These are phyloP conservation scores for Astrocystis sublimbata DNA, from an alignment of 495 filamentous ascomycete genomes.

Conservation along the genomic window DNA sequence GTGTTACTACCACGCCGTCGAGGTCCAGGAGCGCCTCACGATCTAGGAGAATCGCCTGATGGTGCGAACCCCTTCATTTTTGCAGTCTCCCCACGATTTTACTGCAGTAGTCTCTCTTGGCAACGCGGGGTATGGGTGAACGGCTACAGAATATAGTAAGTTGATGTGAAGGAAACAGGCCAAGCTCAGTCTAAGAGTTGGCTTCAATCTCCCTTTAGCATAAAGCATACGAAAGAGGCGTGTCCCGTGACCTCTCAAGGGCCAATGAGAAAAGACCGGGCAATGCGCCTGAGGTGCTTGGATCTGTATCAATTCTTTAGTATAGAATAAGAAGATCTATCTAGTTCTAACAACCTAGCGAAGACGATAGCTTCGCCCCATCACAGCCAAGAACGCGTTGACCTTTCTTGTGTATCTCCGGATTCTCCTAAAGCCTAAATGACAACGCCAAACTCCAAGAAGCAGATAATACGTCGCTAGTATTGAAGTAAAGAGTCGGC, in stretches of 20 bases:
- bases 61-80: background rate
- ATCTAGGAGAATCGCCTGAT: background rate
- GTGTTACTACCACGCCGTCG: background rate
- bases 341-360: background rate
- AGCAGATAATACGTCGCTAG: background rate
- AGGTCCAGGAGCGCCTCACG: background rate
- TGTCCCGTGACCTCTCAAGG: background rate
- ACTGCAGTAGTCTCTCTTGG: background rate
- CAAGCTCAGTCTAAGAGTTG: background rate
- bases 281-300: background rate
- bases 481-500: background rate
- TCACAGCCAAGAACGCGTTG: background rate
- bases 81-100: background rate
- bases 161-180: background rate
- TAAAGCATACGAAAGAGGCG: background rate
- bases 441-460: slow-evolving; percentile 4
- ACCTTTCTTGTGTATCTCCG: background rate
- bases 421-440: background rate
- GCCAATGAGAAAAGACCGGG: background rate
- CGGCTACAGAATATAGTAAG: background rate
- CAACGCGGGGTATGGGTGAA: background rate
- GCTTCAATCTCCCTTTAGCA: background rate
- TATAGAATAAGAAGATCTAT: background rate
- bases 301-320: background rate
- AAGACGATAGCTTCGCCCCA: background rate